A percentile compares a stretch with the other conserved stretches of the same genome.
Conservation (phyloP, 768 basidiomycete species). For the Cyclocybe cylindracea region DNA sequence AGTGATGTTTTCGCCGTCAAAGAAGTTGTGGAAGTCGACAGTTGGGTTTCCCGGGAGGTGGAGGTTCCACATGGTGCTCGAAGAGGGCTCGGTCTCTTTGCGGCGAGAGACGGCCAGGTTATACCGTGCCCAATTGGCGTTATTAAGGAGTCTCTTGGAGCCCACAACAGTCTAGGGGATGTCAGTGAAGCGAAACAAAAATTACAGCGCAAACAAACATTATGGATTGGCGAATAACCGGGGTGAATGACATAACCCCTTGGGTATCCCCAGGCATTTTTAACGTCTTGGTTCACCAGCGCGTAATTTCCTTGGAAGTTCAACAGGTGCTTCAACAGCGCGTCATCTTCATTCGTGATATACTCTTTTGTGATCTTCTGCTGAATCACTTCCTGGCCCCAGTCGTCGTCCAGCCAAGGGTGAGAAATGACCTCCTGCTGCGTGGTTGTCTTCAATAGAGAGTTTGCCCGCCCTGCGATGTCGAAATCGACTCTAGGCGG, state of each 20-base stretch:
- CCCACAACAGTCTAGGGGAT: slow-evolving; percentile 51
- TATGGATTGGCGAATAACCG: slow-evolving; percentile 53
- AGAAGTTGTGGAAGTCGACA: slow-evolving; percentile 63
- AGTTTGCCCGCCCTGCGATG: slow-evolving; percentile 59
- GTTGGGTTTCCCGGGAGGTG: slow-evolving; percentile 57
- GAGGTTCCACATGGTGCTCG: slow-evolving; percentile 62
- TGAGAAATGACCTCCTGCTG: slow-evolving; percentile 48
- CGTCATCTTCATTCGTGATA: slow-evolving; percentile 53
- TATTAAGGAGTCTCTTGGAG: slow-evolving; percentile 58
- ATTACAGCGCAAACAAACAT: slow-evolving; percentile 31
- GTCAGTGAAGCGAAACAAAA: background rate
- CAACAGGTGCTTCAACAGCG: slow-evolving; percentile 47
- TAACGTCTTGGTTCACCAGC: slow-evolving; percentile 53
- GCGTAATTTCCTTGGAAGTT: slow-evolving; percentile 62
- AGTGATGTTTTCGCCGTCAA: slow-evolving; percentile 61
- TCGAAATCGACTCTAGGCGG: slow-evolving; percentile 58
- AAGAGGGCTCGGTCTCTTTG: slow-evolving; percentile 63
- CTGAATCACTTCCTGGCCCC: slow-evolving; percentile 56
- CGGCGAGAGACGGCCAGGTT: slow-evolving; percentile 57
- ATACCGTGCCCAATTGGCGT: slow-evolving; percentile 69
- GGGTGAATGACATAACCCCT: slow-evolving; percentile 66
- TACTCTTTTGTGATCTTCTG: slow-evolving; percentile 50
- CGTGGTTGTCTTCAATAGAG: slow-evolving; percentile 51
- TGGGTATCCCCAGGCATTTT: slow-evolving; percentile 57
- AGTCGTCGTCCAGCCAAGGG: slow-evolving; percentile 64